These are phyloP conservation scores for Saprolegnia parasitica DNA, from an alignment of 352 stramenopile genomes.

Conservation along the genomic window DNA sequence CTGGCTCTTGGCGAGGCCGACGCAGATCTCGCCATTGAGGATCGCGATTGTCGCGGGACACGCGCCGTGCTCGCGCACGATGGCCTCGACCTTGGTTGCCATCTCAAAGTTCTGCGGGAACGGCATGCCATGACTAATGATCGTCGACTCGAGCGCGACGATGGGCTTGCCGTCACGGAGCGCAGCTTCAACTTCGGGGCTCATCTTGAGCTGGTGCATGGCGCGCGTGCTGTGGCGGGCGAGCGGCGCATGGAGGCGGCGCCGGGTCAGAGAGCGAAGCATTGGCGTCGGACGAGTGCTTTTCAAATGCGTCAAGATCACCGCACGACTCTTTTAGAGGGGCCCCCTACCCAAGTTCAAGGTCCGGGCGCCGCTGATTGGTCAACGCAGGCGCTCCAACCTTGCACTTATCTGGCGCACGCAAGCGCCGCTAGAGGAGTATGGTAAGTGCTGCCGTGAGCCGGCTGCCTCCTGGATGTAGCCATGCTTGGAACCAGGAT, in stretches of 20 bases:
- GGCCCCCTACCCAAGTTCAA: no score
- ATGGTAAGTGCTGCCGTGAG: no score
- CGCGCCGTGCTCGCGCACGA: slow-evolving; percentile 81
- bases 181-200: slow-evolving; percentile 31
- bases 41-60: slow-evolving; percentile 96
- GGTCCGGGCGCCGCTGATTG: no score
- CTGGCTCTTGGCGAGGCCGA: slow-evolving; percentile 54
- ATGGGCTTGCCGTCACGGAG: slow-evolving; percentile 45
- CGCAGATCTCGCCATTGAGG: slow-evolving; percentile 86
- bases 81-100: slow-evolving; percentile 85
- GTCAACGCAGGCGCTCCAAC: no score
- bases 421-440: no score
- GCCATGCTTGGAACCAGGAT: no score
- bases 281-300: no score
- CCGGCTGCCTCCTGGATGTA: no score
- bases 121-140: slow-evolving; percentile 98
- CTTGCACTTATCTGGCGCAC: no score
- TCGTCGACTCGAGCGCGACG: slow-evolving; percentile 98
- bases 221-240: background rate
- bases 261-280: no score
- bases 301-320: no score
- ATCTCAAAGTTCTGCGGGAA: slow-evolving; percentile 96
- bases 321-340: no score
- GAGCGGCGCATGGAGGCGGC: background rate
- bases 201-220: slow-evolving; percentile 21